These are phyloP conservation scores for Fusarium penzigii DNA, from an alignment of 2,329 filamentous ascomycete species.

Conservation along the genomic window DNA sequence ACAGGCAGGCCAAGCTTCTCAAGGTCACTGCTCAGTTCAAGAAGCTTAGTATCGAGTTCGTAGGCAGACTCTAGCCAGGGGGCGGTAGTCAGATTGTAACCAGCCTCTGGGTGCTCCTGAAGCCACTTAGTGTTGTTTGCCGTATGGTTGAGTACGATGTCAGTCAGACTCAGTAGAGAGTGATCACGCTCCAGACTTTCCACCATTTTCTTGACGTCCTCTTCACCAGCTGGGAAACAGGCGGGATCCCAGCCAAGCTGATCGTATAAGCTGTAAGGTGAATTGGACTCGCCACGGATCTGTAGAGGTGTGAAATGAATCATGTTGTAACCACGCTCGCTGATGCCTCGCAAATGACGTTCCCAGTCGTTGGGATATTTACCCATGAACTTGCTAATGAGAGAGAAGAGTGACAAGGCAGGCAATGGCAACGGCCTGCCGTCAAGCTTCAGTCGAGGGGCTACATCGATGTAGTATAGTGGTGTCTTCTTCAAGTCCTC, in stretches of 20 bases:
- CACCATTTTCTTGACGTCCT: slow-evolving; percentile 76
- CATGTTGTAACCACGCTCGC: slow-evolving; percentile 95
- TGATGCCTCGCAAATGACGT: slow-evolving; percentile 83
- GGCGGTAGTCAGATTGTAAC: slow-evolving; percentile 90
- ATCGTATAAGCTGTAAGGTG: slow-evolving; percentile 94
- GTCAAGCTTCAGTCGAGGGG: slow-evolving; percentile 75
- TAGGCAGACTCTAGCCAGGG: slow-evolving; percentile 72
- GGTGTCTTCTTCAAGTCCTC: slow-evolving; percentile 65
- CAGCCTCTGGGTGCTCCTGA: slow-evolving; percentile 88
- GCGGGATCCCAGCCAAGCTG: slow-evolving; percentile 83
- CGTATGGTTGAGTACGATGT: slow-evolving; percentile 98
- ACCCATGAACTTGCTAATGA: slow-evolving; percentile 98
- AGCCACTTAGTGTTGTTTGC: slow-evolving; percentile 95
- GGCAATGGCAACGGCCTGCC: slow-evolving; percentile 76
- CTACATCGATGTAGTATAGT: slow-evolving; percentile 91
- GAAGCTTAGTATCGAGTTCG: slow-evolving; percentile 59
- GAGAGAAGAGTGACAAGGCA: slow-evolving; percentile 86
- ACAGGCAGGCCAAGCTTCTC: slow-evolving; percentile 72
- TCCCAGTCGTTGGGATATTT: slow-evolving; percentile 89
- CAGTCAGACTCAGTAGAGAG: slow-evolving; percentile 83
- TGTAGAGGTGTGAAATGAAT: slow-evolving; percentile 96
- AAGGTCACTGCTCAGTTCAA: slow-evolving; percentile 79
- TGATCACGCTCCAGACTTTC: slow-evolving; percentile 81
- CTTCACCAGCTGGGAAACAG: slow-evolving; percentile 82
- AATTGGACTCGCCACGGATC: slow-evolving; percentile 86